Evolutionary conservation across 2,329 filamentous ascomycete species (phyloP).

Genomic region (Phialemoniopsis sp.): DNA sequence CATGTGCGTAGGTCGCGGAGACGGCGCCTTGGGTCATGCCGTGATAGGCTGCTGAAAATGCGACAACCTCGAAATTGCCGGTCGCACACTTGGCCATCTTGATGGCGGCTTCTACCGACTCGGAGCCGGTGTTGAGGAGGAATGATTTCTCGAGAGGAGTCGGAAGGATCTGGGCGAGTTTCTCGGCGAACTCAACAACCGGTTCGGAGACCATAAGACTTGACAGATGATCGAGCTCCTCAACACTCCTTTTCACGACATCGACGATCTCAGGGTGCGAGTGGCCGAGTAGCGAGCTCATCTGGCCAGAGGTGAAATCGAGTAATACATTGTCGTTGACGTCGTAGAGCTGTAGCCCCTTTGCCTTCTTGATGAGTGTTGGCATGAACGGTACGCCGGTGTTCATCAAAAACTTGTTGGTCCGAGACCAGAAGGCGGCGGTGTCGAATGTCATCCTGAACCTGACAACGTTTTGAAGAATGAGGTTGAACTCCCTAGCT

Average conservation of each 20-base stretch:
- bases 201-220: slow-evolving; percentile 52
- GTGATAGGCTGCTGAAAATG: slow-evolving; percentile 54
- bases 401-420: slow-evolving; percentile 33
- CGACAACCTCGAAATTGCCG: slow-evolving; percentile 61
- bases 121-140: slow-evolving; percentile 52
- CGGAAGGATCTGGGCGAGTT: slow-evolving; percentile 41
- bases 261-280: slow-evolving; percentile 53
- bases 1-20: slow-evolving; percentile 49
- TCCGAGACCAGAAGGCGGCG: slow-evolving; percentile 22
- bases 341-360: slow-evolving; percentile 41
- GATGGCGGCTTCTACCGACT: slow-evolving; percentile 56
- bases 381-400: slow-evolving; percentile 29
- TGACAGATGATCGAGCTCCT: slow-evolving; percentile 51
- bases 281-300: slow-evolving; percentile 54
- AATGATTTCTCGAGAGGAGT: slow-evolving; percentile 45
- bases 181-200: slow-evolving; percentile 47
- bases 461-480: no score
- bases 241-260: slow-evolving; percentile 39
- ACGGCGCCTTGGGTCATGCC: slow-evolving; percentile 52
- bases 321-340: slow-evolving; percentile 38
- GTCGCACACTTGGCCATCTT: slow-evolving; percentile 60
- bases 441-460: no score
- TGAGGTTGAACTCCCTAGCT: no score
- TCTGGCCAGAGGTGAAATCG: slow-evolving; percentile 57
- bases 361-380: slow-evolving; percentile 36